Evolutionary conservation across 2,329 filamentous ascomycete genomes (phyloP).

Genomic region (Fusarium mexicanum): DNA sequence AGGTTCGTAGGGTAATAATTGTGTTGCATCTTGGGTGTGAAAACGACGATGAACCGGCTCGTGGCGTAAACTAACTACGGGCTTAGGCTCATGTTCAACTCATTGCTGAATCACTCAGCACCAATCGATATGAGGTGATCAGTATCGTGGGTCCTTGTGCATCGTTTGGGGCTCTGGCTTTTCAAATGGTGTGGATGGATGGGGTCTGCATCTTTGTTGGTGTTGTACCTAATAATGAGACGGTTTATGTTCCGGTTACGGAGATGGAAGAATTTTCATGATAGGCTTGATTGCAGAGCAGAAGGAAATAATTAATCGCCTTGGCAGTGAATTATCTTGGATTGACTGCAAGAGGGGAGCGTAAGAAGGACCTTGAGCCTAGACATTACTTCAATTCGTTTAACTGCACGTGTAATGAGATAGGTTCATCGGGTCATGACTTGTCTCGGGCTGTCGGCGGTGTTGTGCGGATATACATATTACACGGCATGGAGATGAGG

Average conservation of each 20-base stretch:
- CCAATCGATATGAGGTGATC: constrained; percentile 44
- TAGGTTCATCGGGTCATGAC: constrained; percentile 4
- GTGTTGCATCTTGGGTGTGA: background rate
- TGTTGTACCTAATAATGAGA: background rate
- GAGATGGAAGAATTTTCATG: background rate
- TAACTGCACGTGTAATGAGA: background rate
- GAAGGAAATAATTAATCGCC: background rate
- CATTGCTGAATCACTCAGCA: background rate
- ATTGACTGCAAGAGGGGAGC: background rate
- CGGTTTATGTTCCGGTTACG: constrained; percentile 14
- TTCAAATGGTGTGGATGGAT: constrained; percentile 19
- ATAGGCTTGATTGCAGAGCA: background rate
- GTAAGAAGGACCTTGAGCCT: background rate
- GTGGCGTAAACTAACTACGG: constrained; percentile 1
- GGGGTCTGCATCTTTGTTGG: constrained; percentile 5
- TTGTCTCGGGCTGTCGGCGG: constrained; percentile 12
- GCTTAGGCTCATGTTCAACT: background rate
- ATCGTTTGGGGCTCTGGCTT: constrained; percentile 2
- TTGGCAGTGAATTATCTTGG: too few species aligned
- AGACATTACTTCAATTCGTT: background rate
- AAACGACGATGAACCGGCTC: background rate
- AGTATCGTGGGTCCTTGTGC: constrained; percentile 25
- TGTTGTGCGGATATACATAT: constrained; percentile 17
- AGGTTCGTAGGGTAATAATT: background rate
- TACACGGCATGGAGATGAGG: background rate